phyloP scores from a whole-genome alignment of 305 asterid genomes.

The Fraxinus angustifolia region DNA sequence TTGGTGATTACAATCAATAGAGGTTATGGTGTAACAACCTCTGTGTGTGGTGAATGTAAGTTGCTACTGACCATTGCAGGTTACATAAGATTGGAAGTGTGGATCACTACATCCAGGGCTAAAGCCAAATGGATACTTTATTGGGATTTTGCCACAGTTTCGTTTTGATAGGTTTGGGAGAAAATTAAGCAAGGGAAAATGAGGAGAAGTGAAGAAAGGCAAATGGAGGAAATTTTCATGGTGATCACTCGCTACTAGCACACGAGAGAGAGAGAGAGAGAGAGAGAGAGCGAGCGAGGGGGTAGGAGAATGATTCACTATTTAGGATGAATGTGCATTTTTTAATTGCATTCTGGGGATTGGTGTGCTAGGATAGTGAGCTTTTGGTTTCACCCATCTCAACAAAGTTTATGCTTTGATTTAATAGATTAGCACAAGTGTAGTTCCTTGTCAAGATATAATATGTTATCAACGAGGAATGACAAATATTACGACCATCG shows the following conservation, averaged over 20 bases:
- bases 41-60: conserved; percentile 63
- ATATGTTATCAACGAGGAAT: background rate
- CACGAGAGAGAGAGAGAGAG: background rate
- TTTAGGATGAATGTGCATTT: too few relatives aligned
- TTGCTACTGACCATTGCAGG: conserved; percentile 44
- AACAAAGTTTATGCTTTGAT: conserved; percentile 3
- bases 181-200: conserved; percentile 30
- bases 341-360: too few relatives aligned
- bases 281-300: too few relatives aligned
- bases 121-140: conserved; percentile 71
- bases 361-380: background rate
- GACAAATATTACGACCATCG: too few relatives aligned
- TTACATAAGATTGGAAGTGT: conserved; percentile 52
- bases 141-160: conserved; percentile 52
- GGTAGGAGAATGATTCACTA: too few relatives aligned
- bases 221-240: conserved; percentile 3
- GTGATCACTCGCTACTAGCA: background rate
- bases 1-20: conserved; percentile 60
- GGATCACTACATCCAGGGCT: conserved; percentile 77
- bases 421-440: conserved; percentile 17
- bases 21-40: conserved; percentile 63
- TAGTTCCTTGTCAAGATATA: background rate
- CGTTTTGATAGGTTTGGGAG: conserved; percentile 56
- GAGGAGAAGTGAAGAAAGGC: conserved; percentile 22
- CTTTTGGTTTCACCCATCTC: conserved; percentile 16